Evolutionary conservation across 495 filamentous ascomycete genomes (phyloP), one percentile per base, ranked within the genome.

Genomic region (Penicillium chermesinum): DNA sequence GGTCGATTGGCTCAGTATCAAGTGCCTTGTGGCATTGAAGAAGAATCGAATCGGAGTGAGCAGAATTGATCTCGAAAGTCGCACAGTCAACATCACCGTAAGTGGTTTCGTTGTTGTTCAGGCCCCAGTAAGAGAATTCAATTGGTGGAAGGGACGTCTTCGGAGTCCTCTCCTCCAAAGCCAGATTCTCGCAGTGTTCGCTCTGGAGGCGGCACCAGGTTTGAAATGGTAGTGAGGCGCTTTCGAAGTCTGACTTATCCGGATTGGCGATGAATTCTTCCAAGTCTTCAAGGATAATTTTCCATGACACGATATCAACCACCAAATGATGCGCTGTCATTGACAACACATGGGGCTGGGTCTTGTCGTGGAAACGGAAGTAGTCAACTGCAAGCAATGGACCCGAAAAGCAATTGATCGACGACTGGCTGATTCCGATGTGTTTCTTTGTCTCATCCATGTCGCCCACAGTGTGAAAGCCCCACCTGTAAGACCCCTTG

Each of bases 241-340:
- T 57, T 1, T 71, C 69, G 3, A 58, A 57, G 14, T 55, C 35
- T 1, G 50, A 38, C 45, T 60, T 61, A 7, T 58, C 51, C 0
- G 76, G 72, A 35, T 73, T 70, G n/a, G 72, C 50, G 3, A 89
- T 58, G 1, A 85, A 48, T 14, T 84, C 77, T 50, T 86, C 84
- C 33, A 88, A 48, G 42, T 89, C 85, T 41, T 83, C 72, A 12
- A 85, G 67, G 7, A 89, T 79, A 15, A 86, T 72, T 15, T 78
- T 71, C 84, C 83, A 88, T 0, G 85, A 88, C 7, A 84, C 78
- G 21, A 86, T 76, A 49, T 89, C 85, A 21, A 88, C 74, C 2
- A 84, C 81, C 1, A 87, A 62, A 51, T 87, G 85, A 53, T 88
- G 84, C 2, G 76, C 82, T 7, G 75, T 72, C 58, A 89, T 66